phyloP scores from a whole-genome alignment of 148 eudicot genomes.

The Vaccinium corymbosum region DNA sequence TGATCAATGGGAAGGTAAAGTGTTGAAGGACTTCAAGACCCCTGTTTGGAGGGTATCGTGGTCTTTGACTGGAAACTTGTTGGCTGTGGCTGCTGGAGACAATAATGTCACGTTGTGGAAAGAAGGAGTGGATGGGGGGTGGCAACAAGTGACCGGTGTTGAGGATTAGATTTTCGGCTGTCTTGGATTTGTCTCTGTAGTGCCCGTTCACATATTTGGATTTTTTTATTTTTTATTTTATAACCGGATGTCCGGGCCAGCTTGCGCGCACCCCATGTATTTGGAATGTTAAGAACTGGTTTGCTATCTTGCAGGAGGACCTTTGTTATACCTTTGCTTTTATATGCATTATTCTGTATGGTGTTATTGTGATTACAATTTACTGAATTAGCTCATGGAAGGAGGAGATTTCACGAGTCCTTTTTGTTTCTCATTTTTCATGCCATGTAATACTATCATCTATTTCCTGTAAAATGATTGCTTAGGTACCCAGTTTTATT shows the following conservation, averaged over 20 bases:
- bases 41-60: slow-evolving; percentile 96
- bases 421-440: slow-evolving; percentile 1
- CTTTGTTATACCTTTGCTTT: not conserved
- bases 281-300: slow-evolving; percentile 3
- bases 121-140: slow-evolving; percentile 87
- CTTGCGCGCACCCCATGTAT: not conserved
- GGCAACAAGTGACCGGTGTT: slow-evolving; percentile 74
- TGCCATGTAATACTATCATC: not conserved
- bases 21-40: slow-evolving; percentile 72
- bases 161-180: slow-evolving; percentile 44
- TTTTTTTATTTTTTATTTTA: not conserved
- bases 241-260: too few relatives aligned
- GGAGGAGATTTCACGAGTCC: not conserved
- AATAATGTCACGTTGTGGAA: slow-evolving; percentile 81
- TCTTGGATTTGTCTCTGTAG: slow-evolving; percentile 15
- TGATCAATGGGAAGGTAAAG: slow-evolving; percentile 85
- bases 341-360: not conserved
- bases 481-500: not conserved
- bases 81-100: slow-evolving; percentile 94
- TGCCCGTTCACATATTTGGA: slow-evolving; percentile 6
- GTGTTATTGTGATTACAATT: slow-evolving; percentile 13
- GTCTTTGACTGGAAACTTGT: slow-evolving; percentile 85
- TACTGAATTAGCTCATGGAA: not conserved
- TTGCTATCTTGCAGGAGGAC: slow-evolving; percentile 6
- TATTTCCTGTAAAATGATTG: not conserved